Conservation (phyloP, 495 filamentous ascomycete species). For the Chlorociboria aeruginascens region DNA sequence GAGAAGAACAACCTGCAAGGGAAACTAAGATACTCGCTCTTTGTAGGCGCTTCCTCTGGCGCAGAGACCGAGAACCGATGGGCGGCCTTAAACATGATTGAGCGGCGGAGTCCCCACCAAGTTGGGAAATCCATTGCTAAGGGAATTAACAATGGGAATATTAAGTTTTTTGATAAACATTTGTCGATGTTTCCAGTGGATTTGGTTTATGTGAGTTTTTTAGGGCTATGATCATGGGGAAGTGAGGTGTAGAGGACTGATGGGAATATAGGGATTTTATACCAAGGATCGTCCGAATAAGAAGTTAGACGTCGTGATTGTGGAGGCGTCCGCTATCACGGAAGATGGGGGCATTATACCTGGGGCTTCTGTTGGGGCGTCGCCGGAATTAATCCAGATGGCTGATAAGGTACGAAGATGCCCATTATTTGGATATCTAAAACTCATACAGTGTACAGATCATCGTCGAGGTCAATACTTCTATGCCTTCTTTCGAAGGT, state of each 20-base stretch:
- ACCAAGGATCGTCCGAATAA: slow-evolving; percentile 60
- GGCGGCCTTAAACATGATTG: slow-evolving; percentile 80
- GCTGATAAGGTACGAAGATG: slow-evolving; percentile 53
- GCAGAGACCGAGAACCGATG: slow-evolving; percentile 89
- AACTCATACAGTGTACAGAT: slow-evolving; percentile 31
- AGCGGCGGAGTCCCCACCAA: slow-evolving; percentile 74
- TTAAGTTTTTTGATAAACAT: slow-evolving; percentile 91
- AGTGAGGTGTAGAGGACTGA: not conserved
- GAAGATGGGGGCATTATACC: slow-evolving; percentile 86
- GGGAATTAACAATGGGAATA: slow-evolving; percentile 80
- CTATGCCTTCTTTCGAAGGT: slow-evolving; percentile 74
- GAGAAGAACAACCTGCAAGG: slow-evolving; percentile 82
- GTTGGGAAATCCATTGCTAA: slow-evolving; percentile 86
- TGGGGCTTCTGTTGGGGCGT: slow-evolving; percentile 76
- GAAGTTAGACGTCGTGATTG: slow-evolving; percentile 70
- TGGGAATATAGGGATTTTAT: slow-evolving; percentile 44
- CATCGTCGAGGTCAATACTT: slow-evolving; percentile 88
- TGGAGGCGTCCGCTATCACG: slow-evolving; percentile 85
- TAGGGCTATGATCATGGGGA: not conserved
- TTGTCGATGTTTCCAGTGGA: slow-evolving; percentile 87
- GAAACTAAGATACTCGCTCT: slow-evolving; percentile 71
- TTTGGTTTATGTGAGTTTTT: slow-evolving; percentile 56
- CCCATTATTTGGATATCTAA: not conserved
- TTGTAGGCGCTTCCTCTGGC: slow-evolving; percentile 80
- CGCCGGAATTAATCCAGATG: slow-evolving; percentile 78